These are phyloP conservation scores for Funneliformis mosseae DNA, from an alignment of 192 early-diverging fungal species.

Conservation along the genomic window DNA sequence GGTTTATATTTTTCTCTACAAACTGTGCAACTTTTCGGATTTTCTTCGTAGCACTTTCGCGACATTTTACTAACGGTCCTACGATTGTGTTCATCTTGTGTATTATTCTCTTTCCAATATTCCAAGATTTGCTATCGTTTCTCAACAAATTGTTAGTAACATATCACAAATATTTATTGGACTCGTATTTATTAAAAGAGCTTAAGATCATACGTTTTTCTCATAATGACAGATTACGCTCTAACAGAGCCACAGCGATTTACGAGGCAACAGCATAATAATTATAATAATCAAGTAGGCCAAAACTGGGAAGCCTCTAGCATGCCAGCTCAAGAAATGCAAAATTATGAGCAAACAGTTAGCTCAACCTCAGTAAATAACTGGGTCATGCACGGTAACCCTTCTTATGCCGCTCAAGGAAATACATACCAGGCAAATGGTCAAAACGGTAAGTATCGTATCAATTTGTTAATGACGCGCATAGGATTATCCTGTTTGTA, in stretches of 20 bases:
- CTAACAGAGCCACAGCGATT: not conserved
- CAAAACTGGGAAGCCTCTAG: not conserved
- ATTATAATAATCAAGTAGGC: slow-evolving; percentile 4
- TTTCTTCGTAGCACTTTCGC: not conserved
- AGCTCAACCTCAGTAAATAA: not conserved
- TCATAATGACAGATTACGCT: slow-evolving; percentile 3
- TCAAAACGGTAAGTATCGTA: not conserved
- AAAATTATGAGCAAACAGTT: not conserved
- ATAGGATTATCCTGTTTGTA: not conserved
- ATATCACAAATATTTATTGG: not conserved
- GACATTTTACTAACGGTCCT: slow-evolving; percentile 1
- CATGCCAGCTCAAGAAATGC: slow-evolving; percentile 14
- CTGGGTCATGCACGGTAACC: not conserved
- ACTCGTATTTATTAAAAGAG: not conserved
- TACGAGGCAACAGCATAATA: not conserved
- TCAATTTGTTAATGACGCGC: not conserved
- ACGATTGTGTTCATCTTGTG: slow-evolving; percentile 15
- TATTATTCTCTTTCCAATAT: not conserved
- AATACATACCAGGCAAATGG: slow-evolving; percentile 1
- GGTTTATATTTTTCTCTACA: not conserved
- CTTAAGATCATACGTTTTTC: not conserved
- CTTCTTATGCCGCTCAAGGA: slow-evolving; percentile 1
- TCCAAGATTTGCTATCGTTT: not conserved
- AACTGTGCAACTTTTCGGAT: not conserved
- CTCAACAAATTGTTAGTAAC: not conserved